Evolutionary conservation across 495 filamentous ascomycete species (phyloP).

Genomic region (Lophiotrema nucula): DNA sequence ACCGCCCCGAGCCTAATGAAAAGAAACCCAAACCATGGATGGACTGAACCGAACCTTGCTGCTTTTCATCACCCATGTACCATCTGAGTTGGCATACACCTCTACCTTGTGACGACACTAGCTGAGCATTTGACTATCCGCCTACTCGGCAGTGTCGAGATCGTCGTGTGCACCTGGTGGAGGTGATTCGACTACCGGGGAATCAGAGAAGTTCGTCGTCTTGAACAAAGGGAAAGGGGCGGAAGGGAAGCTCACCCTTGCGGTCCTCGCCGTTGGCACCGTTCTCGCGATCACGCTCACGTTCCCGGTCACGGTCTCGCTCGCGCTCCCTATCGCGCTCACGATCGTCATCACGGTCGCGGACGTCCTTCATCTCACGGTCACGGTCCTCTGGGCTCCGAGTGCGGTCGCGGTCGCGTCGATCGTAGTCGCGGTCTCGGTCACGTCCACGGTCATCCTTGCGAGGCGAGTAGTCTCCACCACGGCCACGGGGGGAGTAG

Average conservation of each 20-base stretch:
- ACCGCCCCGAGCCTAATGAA: constrained; percentile 6
- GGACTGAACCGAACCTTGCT: no score
- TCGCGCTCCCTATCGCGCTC: constrained; percentile 64
- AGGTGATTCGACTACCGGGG: constrained; percentile 63
- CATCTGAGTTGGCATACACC: no score
- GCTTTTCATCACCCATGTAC: no score
- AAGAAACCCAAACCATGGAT: constrained; percentile 6
- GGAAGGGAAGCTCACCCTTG: constrained; percentile 69
- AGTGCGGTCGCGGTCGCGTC: constrained; percentile 67
- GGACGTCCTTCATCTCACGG: constrained; percentile 41
- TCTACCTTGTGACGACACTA: no score
- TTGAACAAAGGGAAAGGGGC: no score
- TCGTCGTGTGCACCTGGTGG: constrained; percentile 83
- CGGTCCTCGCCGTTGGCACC: constrained; percentile 78
- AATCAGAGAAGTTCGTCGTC: constrained; percentile 20
- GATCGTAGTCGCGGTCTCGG: constrained; percentile 69
- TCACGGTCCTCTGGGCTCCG: constrained; percentile 64
- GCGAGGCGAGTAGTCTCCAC: constrained; percentile 82
- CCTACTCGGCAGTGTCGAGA: constrained; percentile 93
- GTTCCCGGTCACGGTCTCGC: constrained; percentile 60
- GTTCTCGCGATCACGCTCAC: constrained; percentile 54
- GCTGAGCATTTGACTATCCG: no score
- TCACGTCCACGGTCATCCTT: constrained; percentile 53
- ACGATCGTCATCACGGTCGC: constrained; percentile 42
- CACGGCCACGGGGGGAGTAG: constrained; percentile 77